Base-by-base conservation (phyloP, 2,329 filamentous ascomycete genomes). In the Penicillium crustosum region DNA sequence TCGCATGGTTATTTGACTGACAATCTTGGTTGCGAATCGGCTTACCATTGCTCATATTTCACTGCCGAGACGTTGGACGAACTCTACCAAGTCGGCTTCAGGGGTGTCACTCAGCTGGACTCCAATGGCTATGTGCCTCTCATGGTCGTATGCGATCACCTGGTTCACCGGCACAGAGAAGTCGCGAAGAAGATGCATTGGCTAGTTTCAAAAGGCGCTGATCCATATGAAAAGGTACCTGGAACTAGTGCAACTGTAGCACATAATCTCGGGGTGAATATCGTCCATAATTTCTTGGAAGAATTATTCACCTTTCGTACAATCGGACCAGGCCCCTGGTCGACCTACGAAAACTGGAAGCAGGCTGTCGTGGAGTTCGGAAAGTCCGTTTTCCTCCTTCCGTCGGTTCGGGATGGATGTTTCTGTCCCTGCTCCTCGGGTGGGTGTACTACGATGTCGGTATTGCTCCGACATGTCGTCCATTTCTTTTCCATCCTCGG, bases 381-480 rank as follows among this genome's bases (percentile, higher is more conserved):
- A n/a, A 44, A 27, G 23, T 2, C 5, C 2, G 0, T 27, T 12
- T 29, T 44, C 6, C 42, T 44, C 23, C 42, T 57, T 15, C 49
- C 49, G 6, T 15, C 35, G 6, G 25, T 35, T 29, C 10, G 4
- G 25, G 55, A 57, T 31, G 10, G 10, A 21, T 57, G 49, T 53
- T 8, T 23, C 19, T 57, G 55, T 29, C 23, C 49, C 8, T 57
- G 55, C 39, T 57, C 29, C n/a, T 33, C 13, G 7, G 35, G 43
- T 6, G 49, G 55, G 3, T 57, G 55, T 33, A 53, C 49, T 25
- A 48, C 49, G 13, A 35, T 57, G 10, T 53, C 44, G 9, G 42
- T 57, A 27, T n/a, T 33, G 6, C 13, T 57, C 9, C 55, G 55
- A 27, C 3, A 19, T n/a, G 6, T 17, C 10, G 4, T 44, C 4